Conservation (phyloP, 2,329 filamentous ascomycete species). For the Bisporella sp. region DNA sequence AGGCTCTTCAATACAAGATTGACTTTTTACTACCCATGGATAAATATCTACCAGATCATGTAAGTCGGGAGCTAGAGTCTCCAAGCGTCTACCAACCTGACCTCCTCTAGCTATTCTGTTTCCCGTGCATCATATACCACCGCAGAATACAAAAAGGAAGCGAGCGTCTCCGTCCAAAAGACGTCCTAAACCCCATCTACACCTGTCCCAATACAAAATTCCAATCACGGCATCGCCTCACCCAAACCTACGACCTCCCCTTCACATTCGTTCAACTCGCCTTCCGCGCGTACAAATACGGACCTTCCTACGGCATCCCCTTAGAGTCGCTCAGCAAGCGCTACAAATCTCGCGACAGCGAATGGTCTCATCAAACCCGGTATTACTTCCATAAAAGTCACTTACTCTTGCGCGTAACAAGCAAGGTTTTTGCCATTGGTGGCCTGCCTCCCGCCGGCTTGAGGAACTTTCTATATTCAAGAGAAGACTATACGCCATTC, state of each 20-base stretch:
- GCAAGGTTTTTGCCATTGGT: constrained; percentile 43
- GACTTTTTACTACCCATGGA: constrained; percentile 47
- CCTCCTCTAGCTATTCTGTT: constrained; percentile 44
- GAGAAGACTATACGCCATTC: constrained; percentile 54
- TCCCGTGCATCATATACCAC: constrained; percentile 49
- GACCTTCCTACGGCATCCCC: constrained; percentile 39
- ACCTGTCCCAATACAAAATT: constrained; percentile 43
- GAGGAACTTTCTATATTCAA: constrained; percentile 50
- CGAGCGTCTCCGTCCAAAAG: constrained; percentile 45
- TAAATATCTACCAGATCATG: constrained; percentile 41
- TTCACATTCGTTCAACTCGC: constrained; percentile 53
- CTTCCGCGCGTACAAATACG: constrained; percentile 40
- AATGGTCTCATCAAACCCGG: constrained; percentile 48
- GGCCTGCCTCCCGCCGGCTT: constrained; percentile 43
- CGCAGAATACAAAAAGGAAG: constrained; percentile 42
- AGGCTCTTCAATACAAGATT: constrained; percentile 32
- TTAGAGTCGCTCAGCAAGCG: constrained; percentile 40
- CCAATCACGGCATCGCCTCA: constrained; percentile 44
- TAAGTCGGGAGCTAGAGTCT: background rate
- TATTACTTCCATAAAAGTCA: constrained; percentile 46
- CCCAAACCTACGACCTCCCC: constrained; percentile 46
- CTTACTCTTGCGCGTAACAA: constrained; percentile 51
- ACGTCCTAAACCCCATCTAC: constrained; percentile 49
- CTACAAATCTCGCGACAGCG: constrained; percentile 40
- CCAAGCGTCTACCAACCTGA: background rate